A percentile compares a stretch with the other conserved stretches of the same genome.
Conservation (phyloP, 179 eudicot species). For the Nepenthes alata region DNA sequence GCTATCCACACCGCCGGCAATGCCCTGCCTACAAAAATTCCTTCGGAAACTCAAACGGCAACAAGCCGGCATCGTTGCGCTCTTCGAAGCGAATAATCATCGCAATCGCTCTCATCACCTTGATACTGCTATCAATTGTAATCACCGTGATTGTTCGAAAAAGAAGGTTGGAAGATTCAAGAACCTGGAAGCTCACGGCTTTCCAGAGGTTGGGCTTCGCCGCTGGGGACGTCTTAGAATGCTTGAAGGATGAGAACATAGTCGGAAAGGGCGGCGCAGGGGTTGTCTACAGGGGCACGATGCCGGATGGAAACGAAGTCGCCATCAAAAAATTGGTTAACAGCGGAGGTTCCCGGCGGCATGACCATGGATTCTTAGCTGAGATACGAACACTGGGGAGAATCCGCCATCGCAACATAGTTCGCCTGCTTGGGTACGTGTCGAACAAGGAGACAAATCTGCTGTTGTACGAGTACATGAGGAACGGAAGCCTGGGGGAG, state of each 20-base stretch:
- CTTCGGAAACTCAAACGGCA: not conserved
- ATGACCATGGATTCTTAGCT: constrained; percentile 67
- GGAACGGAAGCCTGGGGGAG: constrained; percentile 92
- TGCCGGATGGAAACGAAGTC: constrained; percentile 54
- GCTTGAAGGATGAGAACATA: constrained; percentile 68
- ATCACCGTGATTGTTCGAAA: constrained; percentile 22
- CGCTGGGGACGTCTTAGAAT: constrained; percentile 54
- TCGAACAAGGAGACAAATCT: constrained; percentile 67
- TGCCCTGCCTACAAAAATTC: constrained; percentile 25
- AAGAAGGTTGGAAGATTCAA: constrained; percentile 36
- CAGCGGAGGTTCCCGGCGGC: constrained; percentile 18
- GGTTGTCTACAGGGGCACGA: constrained; percentile 70
- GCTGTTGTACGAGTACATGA: constrained; percentile 83
- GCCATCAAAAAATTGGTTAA: constrained; percentile 58
- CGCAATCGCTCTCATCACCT: constrained; percentile 14
- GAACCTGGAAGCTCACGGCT: constrained; percentile 63
- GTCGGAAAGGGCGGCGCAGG: constrained; percentile 96
- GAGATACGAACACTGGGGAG: constrained; percentile 75
- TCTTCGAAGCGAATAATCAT: constrained; percentile 25
- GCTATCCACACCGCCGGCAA: constrained; percentile 20
- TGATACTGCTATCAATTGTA: constrained; percentile 18
- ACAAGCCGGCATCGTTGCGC: constrained; percentile 13
- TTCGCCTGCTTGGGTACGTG: constrained; percentile 61
- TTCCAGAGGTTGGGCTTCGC: constrained; percentile 68
- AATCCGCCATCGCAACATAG: constrained; percentile 73